These are phyloP conservation scores for Ramalina intermedia DNA, from an alignment of 495 filamentous ascomycete genomes.

Conservation along the genomic window DNA sequence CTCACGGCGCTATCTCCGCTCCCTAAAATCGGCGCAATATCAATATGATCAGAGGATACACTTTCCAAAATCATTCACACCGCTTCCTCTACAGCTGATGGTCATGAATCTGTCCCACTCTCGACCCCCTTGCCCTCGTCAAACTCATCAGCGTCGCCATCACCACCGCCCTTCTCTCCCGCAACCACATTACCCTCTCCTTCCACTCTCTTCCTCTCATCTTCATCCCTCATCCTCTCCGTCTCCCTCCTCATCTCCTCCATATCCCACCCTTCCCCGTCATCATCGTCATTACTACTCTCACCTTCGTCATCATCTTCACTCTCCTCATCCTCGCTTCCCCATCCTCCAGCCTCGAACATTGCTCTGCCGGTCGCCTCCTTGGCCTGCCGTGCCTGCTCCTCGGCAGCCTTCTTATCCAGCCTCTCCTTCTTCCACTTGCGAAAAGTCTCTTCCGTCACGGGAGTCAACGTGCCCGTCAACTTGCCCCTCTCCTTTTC, in stretches of 20 bases:
- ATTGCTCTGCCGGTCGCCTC: slow-evolving; percentile 87
- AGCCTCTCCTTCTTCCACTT: slow-evolving; percentile 90
- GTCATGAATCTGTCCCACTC: too few species aligned
- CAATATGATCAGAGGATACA: too few species aligned
- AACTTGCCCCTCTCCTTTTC: slow-evolving; percentile 91
- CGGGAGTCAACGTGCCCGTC: slow-evolving; percentile 77
- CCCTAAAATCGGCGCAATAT: too few species aligned
- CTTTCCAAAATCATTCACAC: too few species aligned
- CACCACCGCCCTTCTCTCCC: slow-evolving; percentile 4
- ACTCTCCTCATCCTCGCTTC: slow-evolving; percentile 49
- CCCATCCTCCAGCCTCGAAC: slow-evolving; percentile 95
- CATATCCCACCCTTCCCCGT: slow-evolving; percentile 51
- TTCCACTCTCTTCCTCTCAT: slow-evolving; percentile 44
- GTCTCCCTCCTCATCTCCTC: slow-evolving; percentile 60
- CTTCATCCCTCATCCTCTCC: slow-evolving; percentile 45
- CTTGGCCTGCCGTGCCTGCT: slow-evolving; percentile 74
- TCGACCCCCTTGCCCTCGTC: neutral
- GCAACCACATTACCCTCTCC: slow-evolving; percentile 12
- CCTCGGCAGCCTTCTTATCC: slow-evolving; percentile 90
- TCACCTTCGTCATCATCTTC: slow-evolving; percentile 39
- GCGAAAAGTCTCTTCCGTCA: slow-evolving; percentile 80
- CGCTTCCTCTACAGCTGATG: too few species aligned
- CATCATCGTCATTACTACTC: slow-evolving; percentile 43
- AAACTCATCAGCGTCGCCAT: slow-evolving; percentile 9
- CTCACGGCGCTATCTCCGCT: too few species aligned